Percentiles rank a stretch among this genome's conserved stretches.
These are phyloP conservation scores for Spinacia oleracea DNA, from an alignment of 179 eudicot genomes.

Conservation along the genomic window DNA sequence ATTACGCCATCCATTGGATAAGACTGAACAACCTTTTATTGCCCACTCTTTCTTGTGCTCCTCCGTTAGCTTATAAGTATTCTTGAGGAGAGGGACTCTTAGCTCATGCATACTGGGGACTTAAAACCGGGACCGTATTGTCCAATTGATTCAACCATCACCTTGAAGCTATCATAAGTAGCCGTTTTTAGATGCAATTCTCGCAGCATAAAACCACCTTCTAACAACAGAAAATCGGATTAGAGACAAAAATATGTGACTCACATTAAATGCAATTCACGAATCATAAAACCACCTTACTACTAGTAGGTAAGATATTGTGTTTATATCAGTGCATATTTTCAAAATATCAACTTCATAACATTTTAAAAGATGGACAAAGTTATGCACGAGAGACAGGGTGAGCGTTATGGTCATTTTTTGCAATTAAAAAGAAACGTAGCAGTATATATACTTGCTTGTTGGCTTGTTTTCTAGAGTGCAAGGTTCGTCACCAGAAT, in stretches of 20 bases:
- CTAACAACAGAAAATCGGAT: too few species aligned
- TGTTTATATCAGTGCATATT: too few species aligned
- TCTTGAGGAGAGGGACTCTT: constrained; percentile 19
- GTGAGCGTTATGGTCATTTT: too few species aligned
- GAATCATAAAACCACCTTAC: too few species aligned
- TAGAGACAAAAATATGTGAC: too few species aligned
- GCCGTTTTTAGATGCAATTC: constrained; percentile 17
- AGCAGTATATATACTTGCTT: too few species aligned
- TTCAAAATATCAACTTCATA: too few species aligned
- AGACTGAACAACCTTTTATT: constrained; percentile 18
- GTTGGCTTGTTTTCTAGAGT: not conserved
- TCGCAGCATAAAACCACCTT: constrained; percentile 16
- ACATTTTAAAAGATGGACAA: too few species aligned
- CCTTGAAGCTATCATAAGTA: constrained; percentile 10
- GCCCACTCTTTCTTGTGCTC: constrained; percentile 31
- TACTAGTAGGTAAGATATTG: too few species aligned
- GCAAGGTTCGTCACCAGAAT: not conserved
- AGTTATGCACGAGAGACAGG: too few species aligned
- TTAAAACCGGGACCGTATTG: constrained; percentile 9
- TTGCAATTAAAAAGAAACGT: too few species aligned
- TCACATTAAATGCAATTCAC: too few species aligned
- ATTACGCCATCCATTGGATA: constrained; percentile 10
- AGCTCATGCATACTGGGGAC: constrained; percentile 25
- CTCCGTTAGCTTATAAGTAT: not conserved
- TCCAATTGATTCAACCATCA: constrained; percentile 18